phyloP scores from a whole-genome alignment of 192 early-diverging fungal genomes.

The Linnemannia hyalina region DNA sequence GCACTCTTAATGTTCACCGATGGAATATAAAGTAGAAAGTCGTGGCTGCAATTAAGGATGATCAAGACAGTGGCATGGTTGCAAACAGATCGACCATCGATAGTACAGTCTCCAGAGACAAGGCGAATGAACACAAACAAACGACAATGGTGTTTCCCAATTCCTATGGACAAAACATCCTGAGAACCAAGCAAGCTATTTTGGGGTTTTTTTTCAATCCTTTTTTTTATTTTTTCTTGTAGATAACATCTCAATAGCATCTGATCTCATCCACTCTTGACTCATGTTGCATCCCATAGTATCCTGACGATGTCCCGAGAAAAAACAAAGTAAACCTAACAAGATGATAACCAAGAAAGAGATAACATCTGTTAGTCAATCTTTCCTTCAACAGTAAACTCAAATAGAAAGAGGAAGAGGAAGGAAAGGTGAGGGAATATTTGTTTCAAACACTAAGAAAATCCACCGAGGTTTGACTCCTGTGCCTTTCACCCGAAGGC shows the following conservation, averaged over 20 bases:
- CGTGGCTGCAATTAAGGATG: too few relatives aligned
- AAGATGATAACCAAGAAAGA: not conserved
- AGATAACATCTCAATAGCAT: not conserved
- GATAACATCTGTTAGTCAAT: slow-evolving; percentile 1
- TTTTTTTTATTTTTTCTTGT: not conserved
- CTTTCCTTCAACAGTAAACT: not conserved
- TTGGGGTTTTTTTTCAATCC: not conserved
- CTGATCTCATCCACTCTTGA: not conserved
- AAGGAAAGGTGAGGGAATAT: slow-evolving; percentile 34
- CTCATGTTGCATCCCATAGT: not conserved
- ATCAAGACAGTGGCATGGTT: too few relatives aligned
- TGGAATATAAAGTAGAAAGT: too few relatives aligned
- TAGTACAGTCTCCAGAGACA: too few relatives aligned
- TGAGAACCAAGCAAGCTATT: not conserved
- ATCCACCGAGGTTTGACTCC: slow-evolving; percentile 20
- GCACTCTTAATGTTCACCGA: too few relatives aligned
- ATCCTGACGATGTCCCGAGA: not conserved
- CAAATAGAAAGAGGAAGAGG: not conserved
- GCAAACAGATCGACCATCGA: too few relatives aligned
- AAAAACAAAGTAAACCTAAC: not conserved
- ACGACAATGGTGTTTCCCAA: not conserved
- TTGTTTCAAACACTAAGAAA: slow-evolving; percentile 58
- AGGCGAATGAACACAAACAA: not conserved
- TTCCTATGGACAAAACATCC: not conserved
- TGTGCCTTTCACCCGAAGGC: not conserved